Evolutionary conservation across 1,139 yeast species (phyloP), one percentile per base, ranked within the genome.

Genomic region (Geotrichum bryndzae): DNA sequence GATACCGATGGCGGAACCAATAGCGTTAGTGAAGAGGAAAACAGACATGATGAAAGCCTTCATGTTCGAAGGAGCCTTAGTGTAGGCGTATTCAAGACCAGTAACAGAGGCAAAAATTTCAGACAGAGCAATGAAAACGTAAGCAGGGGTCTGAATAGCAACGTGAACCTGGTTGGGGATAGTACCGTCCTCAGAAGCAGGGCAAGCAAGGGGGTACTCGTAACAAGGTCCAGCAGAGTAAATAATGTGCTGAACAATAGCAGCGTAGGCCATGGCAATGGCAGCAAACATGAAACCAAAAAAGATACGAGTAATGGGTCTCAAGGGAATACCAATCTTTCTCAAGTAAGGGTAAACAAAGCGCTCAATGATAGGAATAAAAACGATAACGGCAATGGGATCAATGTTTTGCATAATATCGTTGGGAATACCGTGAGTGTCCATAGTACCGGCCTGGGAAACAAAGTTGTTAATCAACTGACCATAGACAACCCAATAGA

Each of bases 161-260:
- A 85, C 84, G 70, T 84, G 87, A 61, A 85, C 75, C 53, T 76
- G 74, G 72, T 84, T 83, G 61, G 86, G 85, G 50, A 76, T 71
- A 25, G 65, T 53, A 52, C 71, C 74, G 63, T 68, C 77, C 51
- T 72, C 54, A 22, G 59, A 56, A 11, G 59, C 59, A 35, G 59
- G 54, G 29, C 54, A 51, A 13, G 31, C 33, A 18, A 69, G 70
- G 55, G 94, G 92, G 61, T 71, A 67, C 64, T 84, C 82, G 68
- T 85, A 89, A 81, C 96, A 90, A 64, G 94, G 94, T 27, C 90
- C 90, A 4, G 88, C 79, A 57, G 76, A 72, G 77, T 90, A 90
- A 65, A 90, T 85, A 71, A 78, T 79, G 71, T 85, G 84, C 77
- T 91, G 97, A 66, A 89, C 80, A 54, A 88, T 85, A 18, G 96